These are phyloP conservation scores for Fusarium graminum DNA, from an alignment of 2,329 filamentous ascomycete genomes.

Conservation along the genomic window DNA sequence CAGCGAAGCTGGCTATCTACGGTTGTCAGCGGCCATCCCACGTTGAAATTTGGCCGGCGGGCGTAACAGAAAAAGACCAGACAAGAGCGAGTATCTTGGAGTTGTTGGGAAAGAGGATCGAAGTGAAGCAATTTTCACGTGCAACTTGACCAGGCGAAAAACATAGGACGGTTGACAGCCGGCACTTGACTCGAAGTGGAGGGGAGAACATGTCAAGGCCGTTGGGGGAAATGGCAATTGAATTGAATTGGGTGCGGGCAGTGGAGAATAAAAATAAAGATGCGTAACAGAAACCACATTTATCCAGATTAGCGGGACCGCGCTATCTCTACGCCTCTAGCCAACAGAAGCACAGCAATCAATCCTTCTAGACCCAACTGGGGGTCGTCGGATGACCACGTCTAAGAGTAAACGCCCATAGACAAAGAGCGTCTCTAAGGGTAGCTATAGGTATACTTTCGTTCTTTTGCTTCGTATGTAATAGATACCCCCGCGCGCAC, in stretches of 20 bases:
- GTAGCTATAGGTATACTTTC: background rate
- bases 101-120: accelerated
- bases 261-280: conserved; percentile 24
- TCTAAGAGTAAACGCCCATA: conserved; percentile 10
- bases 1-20: conserved; percentile 43
- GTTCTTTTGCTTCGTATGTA: conserved; percentile 11
- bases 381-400: conserved; percentile 39
- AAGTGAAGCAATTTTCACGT: background rate
- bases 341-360: conserved; percentile 20
- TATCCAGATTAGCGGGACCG: conserved; percentile 37
- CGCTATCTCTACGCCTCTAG: conserved; percentile 22
- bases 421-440: conserved; percentile 36
- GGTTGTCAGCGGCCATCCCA: conserved; percentile 46
- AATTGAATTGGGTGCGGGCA: background rate
- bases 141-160: conserved; percentile 45
- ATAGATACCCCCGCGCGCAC: conserved; percentile 39
- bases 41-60: conserved; percentile 37
- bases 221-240: conserved; percentile 38
- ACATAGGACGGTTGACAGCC: conserved; percentile 46
- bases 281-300: conserved; percentile 39
- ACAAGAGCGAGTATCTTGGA: background rate
- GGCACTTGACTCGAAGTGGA: conserved; percentile 39
- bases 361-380: background rate
- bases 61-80: conserved; percentile 4
- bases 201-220: conserved; percentile 18